Evolutionary conservation across 1,139 yeast genomes (phyloP), one percentile per base, ranked within the genome.

Genomic region (Waltiozyma sp.): DNA sequence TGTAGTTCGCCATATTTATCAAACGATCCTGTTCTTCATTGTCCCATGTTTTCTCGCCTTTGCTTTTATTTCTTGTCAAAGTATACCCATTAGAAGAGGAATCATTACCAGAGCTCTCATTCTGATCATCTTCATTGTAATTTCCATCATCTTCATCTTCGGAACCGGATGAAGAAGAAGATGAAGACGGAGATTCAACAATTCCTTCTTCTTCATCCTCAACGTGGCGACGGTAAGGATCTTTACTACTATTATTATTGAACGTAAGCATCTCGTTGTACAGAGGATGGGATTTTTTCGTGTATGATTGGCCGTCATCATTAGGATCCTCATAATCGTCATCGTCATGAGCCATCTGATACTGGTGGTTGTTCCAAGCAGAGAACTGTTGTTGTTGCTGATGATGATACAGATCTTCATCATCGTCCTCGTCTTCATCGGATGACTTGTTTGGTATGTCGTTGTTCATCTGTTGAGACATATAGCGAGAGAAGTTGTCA

Each of bases 291-390:
- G 65, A 63, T 23, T 73, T 69, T 55, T 77, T 80, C 42, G 76
- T 76, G 58, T 83, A 83, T 5, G 84, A 78, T 57, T 76, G 77
- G 0, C 91, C 91, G 54, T 83, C 93, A 58, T 83, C 91, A 56
- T 82, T 80, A 2, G 91, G 91, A 58, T 82, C 91, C 52, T 77
- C 77, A 53, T 82, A 82, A 46, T 80, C 86, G 44, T 77, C 84
- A 26, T 69, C 76, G 23, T 67, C 70, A 39, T 65, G 69, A 19
- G 47, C 45, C 18, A 43, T 52, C 55, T 40, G 21, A 16, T 24
- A 45, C 13, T 49, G 56, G 28, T 52, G 55, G 38, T 49, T 46
- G 14, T 49, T 49, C 47, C 49, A 54, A 5, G 4, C n/a, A 10
- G 34, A 31, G 4, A 31, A 10, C 4, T 26, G 28, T 5, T 5